Conservation (phyloP, 2,329 filamentous ascomycete species). For the Pyricularia pennisetigena region DNA sequence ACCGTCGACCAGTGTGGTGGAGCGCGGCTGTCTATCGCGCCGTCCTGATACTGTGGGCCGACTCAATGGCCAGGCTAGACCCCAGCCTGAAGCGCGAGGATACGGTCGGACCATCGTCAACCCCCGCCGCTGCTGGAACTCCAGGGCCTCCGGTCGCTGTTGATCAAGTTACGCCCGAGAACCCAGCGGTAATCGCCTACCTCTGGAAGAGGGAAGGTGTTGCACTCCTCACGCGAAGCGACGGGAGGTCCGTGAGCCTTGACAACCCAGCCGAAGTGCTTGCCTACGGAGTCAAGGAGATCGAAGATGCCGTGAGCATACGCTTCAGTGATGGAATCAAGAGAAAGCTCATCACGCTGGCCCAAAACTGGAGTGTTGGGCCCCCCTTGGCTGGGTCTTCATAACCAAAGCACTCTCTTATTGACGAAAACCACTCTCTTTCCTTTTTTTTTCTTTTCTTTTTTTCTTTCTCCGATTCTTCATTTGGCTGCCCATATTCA, state of each 20-base stretch:
- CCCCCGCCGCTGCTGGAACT: not conserved
- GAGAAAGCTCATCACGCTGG: constrained; percentile 30
- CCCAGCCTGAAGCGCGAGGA: constrained; percentile 21
- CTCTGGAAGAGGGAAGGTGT: constrained; percentile 27
- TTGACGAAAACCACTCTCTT: not conserved
- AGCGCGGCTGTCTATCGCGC: constrained; percentile 60
- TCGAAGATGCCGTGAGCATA: constrained; percentile 29
- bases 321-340: constrained; percentile 34
- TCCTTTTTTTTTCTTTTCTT: not conserved
- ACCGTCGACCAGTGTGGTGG: constrained; percentile 60
- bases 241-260: constrained; percentile 23
- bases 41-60: constrained; percentile 51
- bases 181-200: constrained; percentile 24
- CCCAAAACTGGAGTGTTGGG: constrained; percentile 27
- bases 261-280: constrained; percentile 29
- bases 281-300: constrained; percentile 26
- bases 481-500: not conserved
- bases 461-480: not conserved
- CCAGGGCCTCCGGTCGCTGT: constrained; percentile 19
- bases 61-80: constrained; percentile 44
- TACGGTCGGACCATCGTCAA: constrained; percentile 6
- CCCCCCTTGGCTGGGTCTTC: constrained; percentile 8
- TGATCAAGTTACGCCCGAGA: constrained; percentile 29
- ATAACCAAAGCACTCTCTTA: not conserved
- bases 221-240: constrained; percentile 22